phyloP scores from a whole-genome alignment of 2,329 filamentous ascomycete genomes.

The Camillea tinctor region DNA sequence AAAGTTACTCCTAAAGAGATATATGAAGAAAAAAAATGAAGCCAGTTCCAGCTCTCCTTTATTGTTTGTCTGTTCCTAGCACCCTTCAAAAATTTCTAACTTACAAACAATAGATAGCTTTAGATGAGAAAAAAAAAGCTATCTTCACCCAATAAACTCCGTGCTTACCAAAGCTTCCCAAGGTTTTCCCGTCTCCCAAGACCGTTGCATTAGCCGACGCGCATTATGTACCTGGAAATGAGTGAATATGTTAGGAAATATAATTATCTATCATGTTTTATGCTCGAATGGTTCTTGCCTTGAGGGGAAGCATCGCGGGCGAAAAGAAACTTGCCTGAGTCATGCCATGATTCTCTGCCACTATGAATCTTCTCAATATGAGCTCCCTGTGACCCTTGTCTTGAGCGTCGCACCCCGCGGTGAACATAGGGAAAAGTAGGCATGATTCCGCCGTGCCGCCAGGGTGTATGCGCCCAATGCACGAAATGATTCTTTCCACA shows the following conservation, averaged over 20 bases:
- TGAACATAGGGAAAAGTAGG: slow-evolving; percentile 78
- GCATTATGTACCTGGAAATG: slow-evolving; percentile 54
- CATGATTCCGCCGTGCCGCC: slow-evolving; percentile 74
- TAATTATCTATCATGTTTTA: neutral
- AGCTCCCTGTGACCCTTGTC: slow-evolving; percentile 54
- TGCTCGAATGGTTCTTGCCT: neutral
- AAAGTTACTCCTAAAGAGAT: too few species aligned
- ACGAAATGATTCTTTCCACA: slow-evolving; percentile 61
- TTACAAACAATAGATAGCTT: slow-evolving; percentile 8
- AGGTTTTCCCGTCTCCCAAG: slow-evolving; percentile 65
- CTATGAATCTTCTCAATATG: slow-evolving; percentile 64
- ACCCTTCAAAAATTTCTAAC: slow-evolving; percentile 2
- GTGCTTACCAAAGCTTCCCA: slow-evolving; percentile 68
- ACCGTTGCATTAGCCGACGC: slow-evolving; percentile 63
- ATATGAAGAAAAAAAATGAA: neutral
- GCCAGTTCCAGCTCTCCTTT: neutral
- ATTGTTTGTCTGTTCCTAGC: neutral
- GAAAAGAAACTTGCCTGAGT: slow-evolving; percentile 60
- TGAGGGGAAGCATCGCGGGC: neutral
- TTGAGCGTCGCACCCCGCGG: slow-evolving; percentile 72
- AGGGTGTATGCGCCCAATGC: slow-evolving; percentile 59
- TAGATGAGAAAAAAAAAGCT: neutral
- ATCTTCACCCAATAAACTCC: slow-evolving; percentile 64
- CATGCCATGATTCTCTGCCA: slow-evolving; percentile 72
- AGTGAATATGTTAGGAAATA: neutral